Conservation (phyloP, 192 early-diverging fungal genomes). For the Lobosporangium transversale region DNA sequence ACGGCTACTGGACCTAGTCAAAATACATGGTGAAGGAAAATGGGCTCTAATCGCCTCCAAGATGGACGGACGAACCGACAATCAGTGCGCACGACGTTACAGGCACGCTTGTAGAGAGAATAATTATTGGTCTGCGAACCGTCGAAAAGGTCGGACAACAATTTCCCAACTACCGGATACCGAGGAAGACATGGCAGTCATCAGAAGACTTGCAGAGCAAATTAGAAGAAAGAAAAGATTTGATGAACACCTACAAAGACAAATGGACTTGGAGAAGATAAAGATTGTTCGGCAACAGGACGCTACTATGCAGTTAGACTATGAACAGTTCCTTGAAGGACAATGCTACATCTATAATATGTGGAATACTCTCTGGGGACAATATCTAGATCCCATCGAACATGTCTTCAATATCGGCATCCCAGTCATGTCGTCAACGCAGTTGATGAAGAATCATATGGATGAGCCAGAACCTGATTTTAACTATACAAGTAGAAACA, state of each 20-base stretch:
- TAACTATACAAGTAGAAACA: no score
- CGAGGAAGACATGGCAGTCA: slow-evolving; percentile 9
- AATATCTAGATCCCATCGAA: slow-evolving; percentile 25
- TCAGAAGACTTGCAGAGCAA: slow-evolving; percentile 6
- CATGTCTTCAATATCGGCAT: slow-evolving; percentile 45
- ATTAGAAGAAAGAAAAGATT: slow-evolving; percentile 3
- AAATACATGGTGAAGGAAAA: slow-evolving; percentile 57
- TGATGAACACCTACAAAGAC: background rate
- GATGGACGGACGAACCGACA: slow-evolving; percentile 58
- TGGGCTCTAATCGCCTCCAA: slow-evolving; percentile 47
- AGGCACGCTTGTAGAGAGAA: slow-evolving; percentile 7
- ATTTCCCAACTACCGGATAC: background rate
- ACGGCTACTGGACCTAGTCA: slow-evolving; percentile 57
- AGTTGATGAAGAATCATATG: background rate
- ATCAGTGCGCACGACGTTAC: slow-evolving; percentile 44
- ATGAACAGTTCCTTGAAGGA: background rate
- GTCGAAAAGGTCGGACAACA: slow-evolving; percentile 13
- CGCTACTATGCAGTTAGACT: background rate
- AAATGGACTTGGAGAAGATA: slow-evolving; percentile 2
- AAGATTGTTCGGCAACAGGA: background rate
- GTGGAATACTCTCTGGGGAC: slow-evolving; percentile 21
- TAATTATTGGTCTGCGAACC: slow-evolving; percentile 6
- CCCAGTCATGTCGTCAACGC: slow-evolving; percentile 2
- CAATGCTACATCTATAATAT: slow-evolving; percentile 24
- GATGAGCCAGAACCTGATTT: background rate